Evolutionary conservation across 2,329 filamentous ascomycete genomes (phyloP), one percentile per base, ranked within the genome.

Genomic region (Fusarium odoratissimum): DNA sequence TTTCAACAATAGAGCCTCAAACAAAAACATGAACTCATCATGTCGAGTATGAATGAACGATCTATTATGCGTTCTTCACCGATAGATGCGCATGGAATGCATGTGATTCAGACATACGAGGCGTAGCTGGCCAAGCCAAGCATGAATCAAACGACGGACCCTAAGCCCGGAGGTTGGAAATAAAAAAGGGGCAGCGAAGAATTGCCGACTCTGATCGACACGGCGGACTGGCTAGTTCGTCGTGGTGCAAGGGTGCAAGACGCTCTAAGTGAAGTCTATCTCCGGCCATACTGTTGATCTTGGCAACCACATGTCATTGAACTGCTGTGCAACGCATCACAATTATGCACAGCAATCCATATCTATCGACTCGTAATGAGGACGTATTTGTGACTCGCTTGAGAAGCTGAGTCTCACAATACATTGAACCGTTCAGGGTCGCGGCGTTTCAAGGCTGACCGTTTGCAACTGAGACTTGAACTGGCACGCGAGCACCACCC

Each of bases 131-230:
- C 44, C n/a, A 65, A 54, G 38, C 55, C 28, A 54, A 65, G 28
- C 58, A 69, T 64, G 64, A 69, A 69, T 64, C 64, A 51, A 54
- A 64, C 62, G 28, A 62, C 21, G 23, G 35, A 41, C 49, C 38
- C 45, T 35, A 23, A 48, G 54, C 45, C 52, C 17, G 44, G 41
- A 55, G 41, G 52, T 52, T 71, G 41, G 46, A 56, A 60, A 48
- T 51, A 28, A 42, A 73, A 62, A 75, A 67, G 62, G 72, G 72
- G 65, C 55, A 70, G 48, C 33, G 38, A 54, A 56, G 59, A 62
- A 71, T 71, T 75, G 58, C 68, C 71, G 52, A 57, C 56, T 67
- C 65, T 61, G 75, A 77, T 76, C 71, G 71, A 73, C 69, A 71
- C 48, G 23, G 35, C 56, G 61, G 69, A 70, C 60, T 42, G 48